Conservation (phyloP, 306 rosid genomes). For the Lupinus albus region DNA sequence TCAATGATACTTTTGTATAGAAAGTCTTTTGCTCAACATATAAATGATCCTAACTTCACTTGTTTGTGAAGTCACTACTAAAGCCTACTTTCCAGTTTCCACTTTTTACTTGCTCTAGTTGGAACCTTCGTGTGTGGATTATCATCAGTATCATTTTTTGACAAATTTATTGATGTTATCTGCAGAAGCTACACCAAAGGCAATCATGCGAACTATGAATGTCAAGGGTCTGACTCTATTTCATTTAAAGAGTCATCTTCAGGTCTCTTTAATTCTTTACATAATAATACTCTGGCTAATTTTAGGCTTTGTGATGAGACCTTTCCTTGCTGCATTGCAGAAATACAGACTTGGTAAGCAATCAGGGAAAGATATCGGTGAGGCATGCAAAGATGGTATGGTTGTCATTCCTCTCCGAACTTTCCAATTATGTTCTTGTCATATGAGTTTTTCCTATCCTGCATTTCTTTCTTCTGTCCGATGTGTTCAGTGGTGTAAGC, state of each 20-base stretch:
- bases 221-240: constrained; percentile 96
- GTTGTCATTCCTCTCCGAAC: constrained; percentile 23
- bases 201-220: constrained; percentile 98
- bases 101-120: neutral
- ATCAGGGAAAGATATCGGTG: constrained; percentile 90
- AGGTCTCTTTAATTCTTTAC: constrained; percentile 56
- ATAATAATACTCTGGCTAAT: neutral
- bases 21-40: constrained; percentile 10
- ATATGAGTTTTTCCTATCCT: constrained; percentile 12
- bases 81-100: constrained; percentile 21
- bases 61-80: constrained; percentile 30
- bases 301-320: constrained; percentile 35
- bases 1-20: constrained; percentile 4
- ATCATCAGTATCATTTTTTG: constrained; percentile 43
- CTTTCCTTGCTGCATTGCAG: constrained; percentile 58
- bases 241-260: constrained; percentile 98
- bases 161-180: constrained; percentile 37
- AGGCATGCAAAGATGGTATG: constrained; percentile 89
- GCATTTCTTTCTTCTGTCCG: neutral
- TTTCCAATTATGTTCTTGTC: constrained; percentile 39
- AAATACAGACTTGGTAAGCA: constrained; percentile 97
- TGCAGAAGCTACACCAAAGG: constrained; percentile 99
- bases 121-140: constrained; percentile 24
- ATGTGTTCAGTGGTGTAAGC: constrained; percentile 28
- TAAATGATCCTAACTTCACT: constrained; percentile 9